A percentile compares a stretch with the other conserved stretches of the same genome.
phyloP scores from a whole-genome alignment of 2,329 filamentous ascomycete species.

The Penicillium sp. region DNA sequence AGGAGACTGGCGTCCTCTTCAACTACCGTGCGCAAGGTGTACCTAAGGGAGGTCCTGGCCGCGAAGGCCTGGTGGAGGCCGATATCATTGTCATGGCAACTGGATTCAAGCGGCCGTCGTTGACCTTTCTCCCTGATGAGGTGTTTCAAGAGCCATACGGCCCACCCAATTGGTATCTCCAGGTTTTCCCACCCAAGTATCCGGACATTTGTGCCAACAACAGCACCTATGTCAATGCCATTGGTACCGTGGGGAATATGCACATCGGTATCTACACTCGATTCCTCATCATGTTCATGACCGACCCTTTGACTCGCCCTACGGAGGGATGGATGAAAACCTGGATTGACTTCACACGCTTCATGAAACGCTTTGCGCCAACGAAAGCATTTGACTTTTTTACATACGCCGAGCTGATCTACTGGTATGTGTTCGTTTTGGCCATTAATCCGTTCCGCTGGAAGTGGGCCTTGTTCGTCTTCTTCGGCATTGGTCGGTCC shows the following conservation, averaged over 20 bases:
- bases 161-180: conserved; percentile 82
- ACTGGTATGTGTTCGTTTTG: conserved; percentile 78
- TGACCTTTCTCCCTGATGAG: conserved; percentile 64
- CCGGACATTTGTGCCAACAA: conserved; percentile 74
- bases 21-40: conserved; percentile 67
- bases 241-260: conserved; percentile 78
- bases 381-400: conserved; percentile 82
- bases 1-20: conserved; percentile 60
- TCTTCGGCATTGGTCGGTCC: conserved; percentile 64
- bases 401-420: conserved; percentile 76
- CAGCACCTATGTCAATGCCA: conserved; percentile 73
- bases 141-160: conserved; percentile 67
- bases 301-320: conserved; percentile 69
- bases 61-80: conserved; percentile 58
- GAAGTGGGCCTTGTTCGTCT: conserved; percentile 84
- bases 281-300: conserved; percentile 77
- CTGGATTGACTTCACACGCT: conserved; percentile 78
- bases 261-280: conserved; percentile 87
- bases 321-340: conserved; percentile 68
- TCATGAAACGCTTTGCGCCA: conserved; percentile 63
- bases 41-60: conserved; percentile 67
- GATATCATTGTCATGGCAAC: conserved; percentile 81
- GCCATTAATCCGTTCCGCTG: conserved; percentile 77
- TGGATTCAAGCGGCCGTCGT: conserved; percentile 67
- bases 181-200: conserved; percentile 72